Percentiles rank a stretch among this genome's conserved stretches.
Evolutionary conservation across 2,329 filamentous ascomycete genomes (phyloP).

Genomic region (Magnaporthiopsis incrustans): DNA sequence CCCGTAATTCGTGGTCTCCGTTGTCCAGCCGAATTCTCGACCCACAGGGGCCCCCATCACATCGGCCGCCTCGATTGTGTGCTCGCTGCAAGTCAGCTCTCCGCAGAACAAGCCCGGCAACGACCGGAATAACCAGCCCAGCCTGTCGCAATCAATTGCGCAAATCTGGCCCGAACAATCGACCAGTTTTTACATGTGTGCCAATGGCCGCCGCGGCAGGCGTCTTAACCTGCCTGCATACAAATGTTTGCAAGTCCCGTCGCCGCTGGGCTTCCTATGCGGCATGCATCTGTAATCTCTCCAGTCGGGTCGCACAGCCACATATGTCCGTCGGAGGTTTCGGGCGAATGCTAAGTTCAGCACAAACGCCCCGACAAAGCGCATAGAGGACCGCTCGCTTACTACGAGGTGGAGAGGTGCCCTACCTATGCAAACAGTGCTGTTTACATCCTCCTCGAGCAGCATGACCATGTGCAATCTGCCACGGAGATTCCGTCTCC

Average conservation of each 20-base stretch:
- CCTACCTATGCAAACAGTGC: neutral
- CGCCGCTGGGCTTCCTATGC: too few species aligned
- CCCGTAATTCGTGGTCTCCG: neutral
- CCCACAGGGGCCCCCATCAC: neutral
- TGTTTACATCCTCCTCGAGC: neutral
- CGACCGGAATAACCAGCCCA: neutral
- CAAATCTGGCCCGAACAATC: too few species aligned
- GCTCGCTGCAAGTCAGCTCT: neutral
- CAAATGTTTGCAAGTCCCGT: too few species aligned
- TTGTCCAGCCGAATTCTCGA: neutral
- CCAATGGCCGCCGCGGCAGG: too few species aligned
- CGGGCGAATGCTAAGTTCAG: neutral
- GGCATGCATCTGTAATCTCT: too few species aligned
- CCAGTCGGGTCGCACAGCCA: neutral
- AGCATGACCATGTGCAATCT: neutral
- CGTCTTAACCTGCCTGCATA: too few species aligned
- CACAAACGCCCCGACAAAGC: neutral
- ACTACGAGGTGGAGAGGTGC: neutral
- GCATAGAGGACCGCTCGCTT: neutral
- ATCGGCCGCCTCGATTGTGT: neutral
- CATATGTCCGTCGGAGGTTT: neutral
- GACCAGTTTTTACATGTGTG: too few species aligned
- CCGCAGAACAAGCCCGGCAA: neutral
- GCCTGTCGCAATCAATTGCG: neutral
- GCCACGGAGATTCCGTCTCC: neutral